phyloP scores from a whole-genome alignment of 2,329 filamentous ascomycete species.

The Apiospora rasikravindrae region DNA sequence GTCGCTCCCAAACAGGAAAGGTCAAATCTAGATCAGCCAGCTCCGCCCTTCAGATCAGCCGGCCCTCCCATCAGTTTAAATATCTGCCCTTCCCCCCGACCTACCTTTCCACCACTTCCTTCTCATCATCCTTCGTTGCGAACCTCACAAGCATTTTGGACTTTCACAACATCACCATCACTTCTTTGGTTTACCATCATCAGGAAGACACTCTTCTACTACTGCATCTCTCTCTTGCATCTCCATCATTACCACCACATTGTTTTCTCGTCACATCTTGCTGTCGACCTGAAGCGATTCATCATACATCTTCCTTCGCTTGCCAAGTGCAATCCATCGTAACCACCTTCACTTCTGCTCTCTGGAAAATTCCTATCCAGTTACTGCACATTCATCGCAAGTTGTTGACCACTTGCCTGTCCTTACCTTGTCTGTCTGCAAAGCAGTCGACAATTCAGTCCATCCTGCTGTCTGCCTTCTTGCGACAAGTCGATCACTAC shows the following conservation, averaged over 20 bases:
- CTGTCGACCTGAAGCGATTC: neutral
- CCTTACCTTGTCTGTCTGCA: neutral
- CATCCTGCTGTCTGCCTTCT: neutral
- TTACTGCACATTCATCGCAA: neutral
- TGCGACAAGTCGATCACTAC: neutral
- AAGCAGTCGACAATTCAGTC: neutral
- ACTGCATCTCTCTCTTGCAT: neutral
- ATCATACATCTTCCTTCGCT: neutral
- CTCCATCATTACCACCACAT: neutral
- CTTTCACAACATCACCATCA: neutral
- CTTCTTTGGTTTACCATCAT: neutral
- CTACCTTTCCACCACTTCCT: neutral
- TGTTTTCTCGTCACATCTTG: neutral
- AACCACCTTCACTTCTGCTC: neutral
- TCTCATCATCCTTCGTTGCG: neutral
- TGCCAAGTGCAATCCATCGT: neutral
- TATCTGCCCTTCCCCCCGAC: neutral
- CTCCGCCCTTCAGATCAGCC: neutral
- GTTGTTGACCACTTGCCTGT: neutral
- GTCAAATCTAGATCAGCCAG: neutral
- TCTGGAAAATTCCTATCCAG: neutral
- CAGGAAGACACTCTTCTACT: neutral
- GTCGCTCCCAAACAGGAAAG: neutral
- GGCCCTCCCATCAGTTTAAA: neutral
- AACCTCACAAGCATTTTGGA: neutral